Evolutionary conservation across 2,329 filamentous ascomycete genomes (phyloP), one percentile per base, ranked within the genome.

Genomic region (Xenosphaeropsis pyriputrescens): DNA sequence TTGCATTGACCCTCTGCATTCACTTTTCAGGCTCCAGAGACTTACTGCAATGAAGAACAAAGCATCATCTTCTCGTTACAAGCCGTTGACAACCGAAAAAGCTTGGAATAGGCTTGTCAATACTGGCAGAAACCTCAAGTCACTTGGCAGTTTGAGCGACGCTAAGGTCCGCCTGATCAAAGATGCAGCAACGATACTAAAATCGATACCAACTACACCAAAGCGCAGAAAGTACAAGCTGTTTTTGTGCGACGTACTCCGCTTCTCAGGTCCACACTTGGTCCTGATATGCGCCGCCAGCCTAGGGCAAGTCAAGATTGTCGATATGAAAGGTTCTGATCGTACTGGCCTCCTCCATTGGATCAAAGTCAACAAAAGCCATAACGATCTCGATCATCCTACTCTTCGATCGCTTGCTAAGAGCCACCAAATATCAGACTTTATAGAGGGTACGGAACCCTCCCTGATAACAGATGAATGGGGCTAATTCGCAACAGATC

Each of bases 351-450:
- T 34, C 15, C 9, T 34, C 15, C 16, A 15, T 15, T 15, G 15
- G 16, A 34, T 34, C 32, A 9, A 34, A 34, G 15, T 34, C 32
- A n/a, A 34, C 9, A 34, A 34, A 15, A 8, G 16, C 32, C 32
- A 34, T 34, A 34, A 15, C 15, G 16, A 34, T 34, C 32, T 34
- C 32, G 32, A 34, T 34, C n/a, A n/a, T n/a, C 32, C 32, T 34
- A 34, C 32, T 34, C 32, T 34, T 34, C 32, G 16, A 34, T n/a
- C 32, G 32, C 32, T 34, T 34, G 32, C 32, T 15, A 34, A 9
- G 8, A 17, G 32, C 16, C 32, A 17, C 16, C 32, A 34, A n/a
- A 34, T 34, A 34, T 15, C 32, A 9, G 15, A 34, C 8, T 34
- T 15, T 34, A 15, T 34, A 9, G 15, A 9, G 9, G 32, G 32